Evolutionary conservation across 2,329 filamentous ascomycete genomes (phyloP), one percentile per base, ranked within the genome.

Genomic region (Stemphylium beticola): DNA sequence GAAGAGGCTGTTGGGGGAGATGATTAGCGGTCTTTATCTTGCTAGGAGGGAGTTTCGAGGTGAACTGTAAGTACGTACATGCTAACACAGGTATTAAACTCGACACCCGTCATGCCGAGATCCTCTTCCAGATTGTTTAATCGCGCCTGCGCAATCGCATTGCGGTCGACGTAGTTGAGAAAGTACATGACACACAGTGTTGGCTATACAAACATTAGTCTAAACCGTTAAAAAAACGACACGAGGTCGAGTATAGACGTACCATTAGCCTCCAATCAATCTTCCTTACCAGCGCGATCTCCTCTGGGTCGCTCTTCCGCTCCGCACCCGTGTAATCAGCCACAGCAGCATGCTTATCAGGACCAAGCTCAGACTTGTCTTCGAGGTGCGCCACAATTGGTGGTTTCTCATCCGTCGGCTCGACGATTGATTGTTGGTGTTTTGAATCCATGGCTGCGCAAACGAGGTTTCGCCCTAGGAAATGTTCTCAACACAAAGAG

Each of bases 111-210:
- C 64, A 67, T 67, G 3, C 62, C 67, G 20, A 69, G 53, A 46
- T 89, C 86, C 0, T 78, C 74, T 50, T 87, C 82, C 8, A 90
- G 76, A 12, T 86, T 85, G 67, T 85, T 84, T 47, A 90, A 76
- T 7, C 83, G 81, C 0, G 87, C 87, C 4, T 86, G 81, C 0
- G 85, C 85, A 56, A 89, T 87, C 67, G 88, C 86, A 69, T 87
- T 87, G 18, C 85, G 79, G 64, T 87, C 85, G 6, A 72, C 68
- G 39, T 72, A 75, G 40, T 75, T 76, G 9, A 69, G 50, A 15
- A 74, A 80, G 42, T 79, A 80, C 78, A 80, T 79, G 4, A 62
- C 65, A 53, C 73, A 77, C 22, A 78, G 49, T 9, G 71, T 77
- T 1, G 79, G 78, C 76, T 72, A 8, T 17, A 10, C 3, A 3